Percentiles rank a stretch among this genome's conserved stretches.
Evolutionary conservation across 2,329 filamentous ascomycete genomes (phyloP).

Genomic region (Trichoderma koningii): DNA sequence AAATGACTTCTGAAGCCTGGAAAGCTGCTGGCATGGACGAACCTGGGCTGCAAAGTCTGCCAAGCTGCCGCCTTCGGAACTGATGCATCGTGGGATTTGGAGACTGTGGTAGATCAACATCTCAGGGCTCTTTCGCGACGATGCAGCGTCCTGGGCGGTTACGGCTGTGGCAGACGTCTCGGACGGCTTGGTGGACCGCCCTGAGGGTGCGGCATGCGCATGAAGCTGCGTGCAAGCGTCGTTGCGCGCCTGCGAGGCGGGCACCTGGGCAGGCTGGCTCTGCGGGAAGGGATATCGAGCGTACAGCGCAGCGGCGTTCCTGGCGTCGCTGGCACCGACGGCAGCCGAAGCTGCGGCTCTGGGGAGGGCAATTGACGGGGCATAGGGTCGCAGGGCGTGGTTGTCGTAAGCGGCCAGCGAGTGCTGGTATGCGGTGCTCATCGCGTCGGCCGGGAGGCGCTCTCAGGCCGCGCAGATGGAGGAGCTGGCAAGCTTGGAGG

Average conservation of each 20-base stretch:
- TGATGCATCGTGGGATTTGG: slow-evolving; percentile 75
- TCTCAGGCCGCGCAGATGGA: slow-evolving; percentile 45
- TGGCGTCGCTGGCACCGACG: not conserved
- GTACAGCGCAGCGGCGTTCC: slow-evolving; percentile 32
- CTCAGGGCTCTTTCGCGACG: slow-evolving; percentile 44
- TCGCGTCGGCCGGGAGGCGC: slow-evolving; percentile 55
- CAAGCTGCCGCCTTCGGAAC: slow-evolving; percentile 71
- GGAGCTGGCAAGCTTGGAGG: not conserved
- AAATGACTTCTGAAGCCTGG: not conserved
- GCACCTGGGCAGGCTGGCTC: slow-evolving; percentile 24
- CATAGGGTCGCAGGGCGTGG: slow-evolving; percentile 48
- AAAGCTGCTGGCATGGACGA: slow-evolving; percentile 34
- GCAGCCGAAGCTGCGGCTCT: slow-evolving; percentile 34
- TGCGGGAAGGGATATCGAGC: slow-evolving; percentile 37
- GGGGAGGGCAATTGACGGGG: slow-evolving; percentile 40
- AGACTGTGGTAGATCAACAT: slow-evolving; percentile 61
- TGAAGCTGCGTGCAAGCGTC: not conserved
- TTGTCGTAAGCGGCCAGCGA: slow-evolving; percentile 51
- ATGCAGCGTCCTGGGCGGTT: slow-evolving; percentile 32
- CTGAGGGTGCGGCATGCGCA: slow-evolving; percentile 11
- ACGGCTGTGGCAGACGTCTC: slow-evolving; percentile 9
- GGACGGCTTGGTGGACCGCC: slow-evolving; percentile 13
- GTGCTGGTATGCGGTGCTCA: slow-evolving; percentile 56
- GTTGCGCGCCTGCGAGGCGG: slow-evolving; percentile 29
- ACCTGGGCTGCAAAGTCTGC: slow-evolving; percentile 84